Percentiles rank a stretch among this genome's conserved stretches.
Conservation (phyloP, 805 yeast genomes). For the Cyberlindnera americana region DNA sequence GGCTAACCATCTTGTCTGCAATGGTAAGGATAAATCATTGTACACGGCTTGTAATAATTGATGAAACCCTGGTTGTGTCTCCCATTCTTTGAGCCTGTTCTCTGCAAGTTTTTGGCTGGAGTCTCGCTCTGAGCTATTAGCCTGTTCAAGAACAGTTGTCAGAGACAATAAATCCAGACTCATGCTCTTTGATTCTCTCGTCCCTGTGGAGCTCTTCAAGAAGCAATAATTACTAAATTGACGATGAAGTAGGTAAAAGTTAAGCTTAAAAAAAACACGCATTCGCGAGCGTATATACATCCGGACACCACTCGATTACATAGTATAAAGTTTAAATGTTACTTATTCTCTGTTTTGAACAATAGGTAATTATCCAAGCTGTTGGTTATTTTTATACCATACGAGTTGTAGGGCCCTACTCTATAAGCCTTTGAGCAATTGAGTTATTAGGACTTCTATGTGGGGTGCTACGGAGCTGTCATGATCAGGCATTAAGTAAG, state of each 20-base stretch:
- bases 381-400: too few species aligned
- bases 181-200: not conserved
- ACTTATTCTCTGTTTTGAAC: not conserved
- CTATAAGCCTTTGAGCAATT: too few species aligned
- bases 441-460: too few species aligned
- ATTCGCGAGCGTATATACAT: not conserved
- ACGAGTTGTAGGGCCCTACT: not conserved
- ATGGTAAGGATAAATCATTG: conserved; percentile 51
- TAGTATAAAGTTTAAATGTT: not conserved
- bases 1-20: conserved; percentile 81
- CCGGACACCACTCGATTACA: not conserved
- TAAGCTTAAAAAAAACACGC: conserved; percentile 1
- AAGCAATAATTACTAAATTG: not conserved
- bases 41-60: conserved; percentile 57
- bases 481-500: too few species aligned
- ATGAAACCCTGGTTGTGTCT: conserved; percentile 56
- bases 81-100: conserved; percentile 66
- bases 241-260: not conserved
- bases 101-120: conserved; percentile 63
- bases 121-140: conserved; percentile 48
- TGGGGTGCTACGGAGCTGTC: too few species aligned
- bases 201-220: not conserved
- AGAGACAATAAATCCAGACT: conserved; percentile 17
- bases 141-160: conserved; percentile 39
- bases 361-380: not conserved